These are phyloP conservation scores for Vitis cinerea DNA, from an alignment of 164 flowering plant species.

Conservation along the genomic window DNA sequence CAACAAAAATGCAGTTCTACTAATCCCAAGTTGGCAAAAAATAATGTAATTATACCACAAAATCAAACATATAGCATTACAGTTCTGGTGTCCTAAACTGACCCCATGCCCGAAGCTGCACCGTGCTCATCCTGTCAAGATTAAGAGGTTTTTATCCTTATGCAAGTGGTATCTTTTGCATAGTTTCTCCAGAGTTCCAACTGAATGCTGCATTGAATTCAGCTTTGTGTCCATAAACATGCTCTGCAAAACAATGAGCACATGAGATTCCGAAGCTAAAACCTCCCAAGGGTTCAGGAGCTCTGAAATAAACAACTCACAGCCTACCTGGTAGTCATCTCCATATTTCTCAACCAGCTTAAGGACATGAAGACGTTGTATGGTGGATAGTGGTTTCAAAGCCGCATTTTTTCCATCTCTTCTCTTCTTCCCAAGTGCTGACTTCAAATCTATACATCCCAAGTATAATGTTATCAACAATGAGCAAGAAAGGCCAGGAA, in stretches of 20 bases:
- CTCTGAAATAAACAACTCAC: not conserved
- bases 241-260: slow-evolving; percentile 42
- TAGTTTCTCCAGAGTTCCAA: slow-evolving; percentile 65
- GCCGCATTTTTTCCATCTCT: slow-evolving; percentile 72
- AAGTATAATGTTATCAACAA: not conserved
- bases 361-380: slow-evolving; percentile 63
- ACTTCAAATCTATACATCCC: slow-evolving; percentile 59
- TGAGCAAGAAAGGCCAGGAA: not conserved
- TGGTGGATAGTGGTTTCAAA: slow-evolving; percentile 68
- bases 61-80: not conserved
- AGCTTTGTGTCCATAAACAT: slow-evolving; percentile 88
- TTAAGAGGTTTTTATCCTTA: slow-evolving; percentile 48
- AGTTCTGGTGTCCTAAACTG: not conserved
- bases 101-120: not conserved
- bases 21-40: too few species aligned
- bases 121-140: slow-evolving; percentile 26
- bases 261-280: not conserved
- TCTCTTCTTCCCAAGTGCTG: slow-evolving; percentile 84
- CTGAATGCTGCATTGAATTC: slow-evolving; percentile 86
- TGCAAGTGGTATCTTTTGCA: slow-evolving; percentile 66
- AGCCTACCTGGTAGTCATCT: slow-evolving; percentile 73
- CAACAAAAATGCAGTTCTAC: too few species aligned
- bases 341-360: slow-evolving; percentile 74
- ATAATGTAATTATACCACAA: not conserved
- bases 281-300: not conserved